These are phyloP conservation scores for Toxicodendron radicans DNA, from an alignment of 345 rosid genomes.

Conservation along the genomic window DNA sequence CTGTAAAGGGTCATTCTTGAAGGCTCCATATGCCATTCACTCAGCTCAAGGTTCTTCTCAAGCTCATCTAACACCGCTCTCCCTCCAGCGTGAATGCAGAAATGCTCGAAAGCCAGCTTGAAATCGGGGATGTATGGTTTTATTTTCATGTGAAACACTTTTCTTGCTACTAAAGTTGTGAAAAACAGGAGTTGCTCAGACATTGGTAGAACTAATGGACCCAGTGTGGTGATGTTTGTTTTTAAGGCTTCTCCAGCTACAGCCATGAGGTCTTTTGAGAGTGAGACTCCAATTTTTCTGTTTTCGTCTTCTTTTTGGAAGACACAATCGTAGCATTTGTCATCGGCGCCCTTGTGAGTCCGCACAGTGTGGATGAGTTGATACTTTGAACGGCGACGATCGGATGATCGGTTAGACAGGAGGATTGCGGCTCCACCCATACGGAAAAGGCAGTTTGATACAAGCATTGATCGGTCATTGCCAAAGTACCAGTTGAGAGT, in stretches of 20 bases:
- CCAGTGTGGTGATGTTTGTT: slow-evolving; percentile 85
- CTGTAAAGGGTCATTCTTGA: slow-evolving; percentile 87
- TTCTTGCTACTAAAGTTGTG: slow-evolving; percentile 64
- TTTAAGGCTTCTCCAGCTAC: slow-evolving; percentile 96
- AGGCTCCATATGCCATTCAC: slow-evolving; percentile 91
- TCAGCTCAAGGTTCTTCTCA: slow-evolving; percentile 75
- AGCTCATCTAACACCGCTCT: slow-evolving; percentile 88
- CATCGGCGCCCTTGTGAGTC: slow-evolving; percentile 88
- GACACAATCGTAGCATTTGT: slow-evolving; percentile 66
- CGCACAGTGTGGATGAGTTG: slow-evolving; percentile 92
- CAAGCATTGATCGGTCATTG: slow-evolving; percentile 89
- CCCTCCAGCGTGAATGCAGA: slow-evolving; percentile 88
- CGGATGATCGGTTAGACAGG: slow-evolving; percentile 68
- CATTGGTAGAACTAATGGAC: slow-evolving; percentile 87
- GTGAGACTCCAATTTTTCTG: slow-evolving; percentile 63
- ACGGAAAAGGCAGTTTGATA: slow-evolving; percentile 89
- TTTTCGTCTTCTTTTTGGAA: slow-evolving; percentile 78
- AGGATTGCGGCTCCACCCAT: slow-evolving; percentile 97
- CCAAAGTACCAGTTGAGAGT: slow-evolving; percentile 90
- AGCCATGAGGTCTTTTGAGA: slow-evolving; percentile 90
- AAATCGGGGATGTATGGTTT: slow-evolving; percentile 84
- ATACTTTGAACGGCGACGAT: slow-evolving; percentile 79
- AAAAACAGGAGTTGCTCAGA: slow-evolving; percentile 84
- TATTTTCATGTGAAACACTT: slow-evolving; percentile 63
- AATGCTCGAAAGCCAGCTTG: slow-evolving; percentile 88